Evolutionary conservation across 2,329 filamentous ascomycete species (phyloP), one percentile per base, ranked within the genome.

Genomic region (Magnaporthales sp.): DNA sequence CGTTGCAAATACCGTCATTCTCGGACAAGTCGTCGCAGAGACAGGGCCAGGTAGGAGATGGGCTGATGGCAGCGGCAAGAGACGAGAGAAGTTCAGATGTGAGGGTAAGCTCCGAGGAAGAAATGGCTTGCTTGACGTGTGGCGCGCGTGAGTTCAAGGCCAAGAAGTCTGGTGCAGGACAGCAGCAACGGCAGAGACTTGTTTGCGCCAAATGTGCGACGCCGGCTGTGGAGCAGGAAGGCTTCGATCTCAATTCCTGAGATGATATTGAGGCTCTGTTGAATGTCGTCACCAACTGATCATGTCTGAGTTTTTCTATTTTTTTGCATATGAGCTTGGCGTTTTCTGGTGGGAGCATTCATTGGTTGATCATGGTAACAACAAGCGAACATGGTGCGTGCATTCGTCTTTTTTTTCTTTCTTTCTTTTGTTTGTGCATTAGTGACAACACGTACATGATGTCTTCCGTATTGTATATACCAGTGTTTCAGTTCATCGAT

Each of bases 141-240:
- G 82, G 83, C 4, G 82, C 84, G 1, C 82, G 77, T 24, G 86
- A 87, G 68, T 92, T 92, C 70, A 85, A 85, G 69, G 84, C 84
- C 1, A 86, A 83, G 70, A 85, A 83, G 68, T 77, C 81, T 4
- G 81, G 51, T n/a, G 22, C 56, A 27, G 63, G 19, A 51, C 24
- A 51, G 24, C 26, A 79, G 30, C 82, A 81, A 8, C 80, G 79
- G 65, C 84, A 86, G 73, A 81, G 80, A 68, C 75, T 91, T 69
- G 80, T 88, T n/a, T 91, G 89, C 74, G 82, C 82, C 46, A 81
- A 79, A 62, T 91, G 82, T 69, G 81, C 81, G 3, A 74, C 71
- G 8, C 61, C 61, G 30, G 61, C 61, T 22, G 27, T 15, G 27
- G 60, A 29, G 60, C 61, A 63, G 29, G 61, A 63, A 10, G 19